Base-by-base conservation (phyloP, 495 filamentous ascomycete species). In the Tuber microsphaerosporum region DNA sequence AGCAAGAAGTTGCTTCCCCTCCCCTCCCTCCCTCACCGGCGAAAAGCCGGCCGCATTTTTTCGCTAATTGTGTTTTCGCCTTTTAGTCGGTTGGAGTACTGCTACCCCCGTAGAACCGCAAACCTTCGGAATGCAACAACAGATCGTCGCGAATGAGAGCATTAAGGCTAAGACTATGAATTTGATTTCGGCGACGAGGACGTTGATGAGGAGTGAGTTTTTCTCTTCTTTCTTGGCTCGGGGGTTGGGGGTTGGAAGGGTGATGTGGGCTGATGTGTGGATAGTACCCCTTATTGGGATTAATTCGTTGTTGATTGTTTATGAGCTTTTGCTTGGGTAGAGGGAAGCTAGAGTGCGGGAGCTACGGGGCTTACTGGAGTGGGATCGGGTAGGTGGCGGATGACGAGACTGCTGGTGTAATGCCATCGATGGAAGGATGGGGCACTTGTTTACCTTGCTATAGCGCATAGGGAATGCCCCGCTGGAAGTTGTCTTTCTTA, bases 241-340 rank as follows among this genome's bases (percentile, higher is more conserved):
- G 45, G 46, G 2, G 20, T 20, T 34, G 73, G 42, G 22, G 34
- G 34, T 65, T 65, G 45, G 20, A n/a, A 16, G 61, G 61, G 71
- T 26, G 51, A 80, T 76, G 80, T 74, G 81, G 74, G 41, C 56
- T 74, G n/a, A 74, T 37, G 41, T 22, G 22, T 48, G 6, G 74
- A 22, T 73, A 97, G 94, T 97, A 91, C 96, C 94, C 14, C 86
- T 99, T 72, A 98, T 99, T 82, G 88, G 90, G 68, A 91, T 97
- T 80, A 99, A 99, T 83, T 92, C 92, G 2, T 82, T 97, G 71
- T 90, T 98, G 76, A 97, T 97, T 83, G 83, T 93, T 73, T 97
- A 96, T 84, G 92, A 95, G 84, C 86, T 97, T 7, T 88, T 96
- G 42, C 88, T 98, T 51, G 95, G 94, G 26, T 97, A 87, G 45